Conservation (phyloP, 148 eudicot species). For the Oxyria digyna region DNA sequence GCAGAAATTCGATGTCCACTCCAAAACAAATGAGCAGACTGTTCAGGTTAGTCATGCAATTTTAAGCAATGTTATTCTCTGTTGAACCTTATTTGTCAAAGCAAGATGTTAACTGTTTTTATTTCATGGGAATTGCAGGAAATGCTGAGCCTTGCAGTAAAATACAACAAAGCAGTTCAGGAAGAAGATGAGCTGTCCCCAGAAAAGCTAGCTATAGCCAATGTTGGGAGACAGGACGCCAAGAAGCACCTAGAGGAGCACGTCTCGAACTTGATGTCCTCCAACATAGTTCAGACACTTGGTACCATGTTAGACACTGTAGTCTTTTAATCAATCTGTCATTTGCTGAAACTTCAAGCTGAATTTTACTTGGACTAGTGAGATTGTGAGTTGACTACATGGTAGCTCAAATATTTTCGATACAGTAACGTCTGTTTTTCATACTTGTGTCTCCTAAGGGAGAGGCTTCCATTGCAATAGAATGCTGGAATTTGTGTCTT, state of each 20-base stretch:
- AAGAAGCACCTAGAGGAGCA: slow-evolving; percentile 98
- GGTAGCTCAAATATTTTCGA: not conserved
- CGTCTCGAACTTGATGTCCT: slow-evolving; percentile 87
- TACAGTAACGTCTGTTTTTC: not conserved
- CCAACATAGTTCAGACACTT: slow-evolving; percentile 80
- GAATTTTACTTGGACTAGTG: not conserved
- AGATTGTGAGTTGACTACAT: not conserved
- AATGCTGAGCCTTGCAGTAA: slow-evolving; percentile 72
- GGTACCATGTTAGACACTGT: slow-evolving; percentile 97
- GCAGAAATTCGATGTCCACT: slow-evolving; percentile 82
- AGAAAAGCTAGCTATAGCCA: slow-evolving; percentile 87
- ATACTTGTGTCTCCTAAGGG: too few species aligned
- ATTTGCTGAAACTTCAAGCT: not conserved
- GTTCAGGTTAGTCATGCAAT: slow-evolving; percentile 48
- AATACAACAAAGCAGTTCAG: slow-evolving; percentile 92
- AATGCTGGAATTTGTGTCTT: not conserved
- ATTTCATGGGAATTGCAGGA: slow-evolving; percentile 38
- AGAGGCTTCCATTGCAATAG: not conserved
- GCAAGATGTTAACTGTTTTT: not conserved
- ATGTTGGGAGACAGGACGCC: slow-evolving; percentile 95
- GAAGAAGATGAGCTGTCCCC: slow-evolving; percentile 93
- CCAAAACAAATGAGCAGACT: slow-evolving; percentile 94
- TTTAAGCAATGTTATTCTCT: not conserved
- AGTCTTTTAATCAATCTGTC: slow-evolving; percentile 39
- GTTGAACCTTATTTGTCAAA: not conserved